phyloP scores from a whole-genome alignment of 805 yeast species.

The Starmerella roubikii region DNA sequence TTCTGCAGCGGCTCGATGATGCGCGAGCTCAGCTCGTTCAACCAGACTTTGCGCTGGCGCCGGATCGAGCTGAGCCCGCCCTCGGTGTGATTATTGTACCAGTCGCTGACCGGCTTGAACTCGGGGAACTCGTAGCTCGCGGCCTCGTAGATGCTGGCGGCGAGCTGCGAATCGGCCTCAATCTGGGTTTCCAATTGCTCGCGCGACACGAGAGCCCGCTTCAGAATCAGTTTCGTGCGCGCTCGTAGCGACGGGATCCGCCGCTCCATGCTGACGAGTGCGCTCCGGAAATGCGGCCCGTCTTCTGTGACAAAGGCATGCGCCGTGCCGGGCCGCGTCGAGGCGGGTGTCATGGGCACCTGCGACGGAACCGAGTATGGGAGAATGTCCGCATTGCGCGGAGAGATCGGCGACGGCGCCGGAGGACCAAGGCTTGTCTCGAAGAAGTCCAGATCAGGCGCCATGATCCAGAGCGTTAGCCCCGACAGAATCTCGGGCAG shows the following conservation, averaged over 20 bases:
- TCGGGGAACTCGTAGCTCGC: slow-evolving; percentile 25
- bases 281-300: slow-evolving; percentile 33
- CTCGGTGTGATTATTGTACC: slow-evolving; percentile 17
- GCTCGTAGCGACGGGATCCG: slow-evolving; percentile 26
- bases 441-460: not conserved
- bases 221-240: slow-evolving; percentile 27
- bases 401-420: not conserved
- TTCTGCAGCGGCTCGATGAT: slow-evolving; percentile 30
- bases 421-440: not conserved
- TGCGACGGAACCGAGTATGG: slow-evolving; percentile 13
- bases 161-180: slow-evolving; percentile 27
- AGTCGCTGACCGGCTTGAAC: slow-evolving; percentile 23
- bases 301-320: slow-evolving; percentile 30
- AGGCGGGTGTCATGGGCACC: slow-evolving; percentile 1
- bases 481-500: too few relatives aligned
- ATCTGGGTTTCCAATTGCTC: slow-evolving; percentile 25
- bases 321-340: slow-evolving; percentile 23
- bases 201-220: slow-evolving; percentile 25
- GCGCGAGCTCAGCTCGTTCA: slow-evolving; percentile 23
- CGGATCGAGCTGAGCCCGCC: slow-evolving; percentile 22
- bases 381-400: not conserved
- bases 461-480: too few relatives aligned
- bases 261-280: slow-evolving; percentile 29
- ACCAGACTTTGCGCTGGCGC: slow-evolving; percentile 17
- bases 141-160: slow-evolving; percentile 24